Percentiles rank a stretch among this genome's conserved stretches.
Evolutionary conservation across 495 filamentous ascomycete genomes (phyloP).

Genomic region (Penicillium salamii): DNA sequence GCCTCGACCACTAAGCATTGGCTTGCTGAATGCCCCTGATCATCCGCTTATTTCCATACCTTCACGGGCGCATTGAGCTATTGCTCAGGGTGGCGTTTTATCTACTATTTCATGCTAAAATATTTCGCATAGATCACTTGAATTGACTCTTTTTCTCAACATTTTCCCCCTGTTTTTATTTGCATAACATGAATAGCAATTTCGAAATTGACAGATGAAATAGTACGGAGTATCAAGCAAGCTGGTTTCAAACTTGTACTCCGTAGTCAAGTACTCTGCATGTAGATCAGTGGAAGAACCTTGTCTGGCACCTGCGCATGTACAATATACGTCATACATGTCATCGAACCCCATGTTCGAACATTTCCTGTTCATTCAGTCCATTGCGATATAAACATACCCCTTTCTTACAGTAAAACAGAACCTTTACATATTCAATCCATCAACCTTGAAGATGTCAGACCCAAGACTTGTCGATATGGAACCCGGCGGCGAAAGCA

Average conservation of each 20-base stretch:
- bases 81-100: constrained; percentile 8
- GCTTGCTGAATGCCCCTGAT: neutral
- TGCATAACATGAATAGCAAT: too few relatives aligned
- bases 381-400: too few relatives aligned
- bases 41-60: neutral
- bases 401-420: too few relatives aligned
- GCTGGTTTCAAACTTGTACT: neutral
- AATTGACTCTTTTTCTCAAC: too few relatives aligned
- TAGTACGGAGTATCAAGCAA: neutral
- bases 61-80: constrained; percentile 20
- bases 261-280: too few relatives aligned
- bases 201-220: too few relatives aligned
- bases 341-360: constrained; percentile 2
- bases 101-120: neutral
- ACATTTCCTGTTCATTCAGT: too few relatives aligned
- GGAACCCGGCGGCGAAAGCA: constrained; percentile 59
- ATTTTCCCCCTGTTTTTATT: too few relatives aligned
- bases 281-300: neutral
- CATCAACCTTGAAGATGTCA: constrained; percentile 19
- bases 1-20: neutral
- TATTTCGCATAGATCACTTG: neutral
- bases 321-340: constrained; percentile 24
- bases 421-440: neutral
- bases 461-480: constrained; percentile 55
- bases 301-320: too few relatives aligned